Conservation (phyloP, 179 eudicot species). For the Silene coronaria region DNA sequence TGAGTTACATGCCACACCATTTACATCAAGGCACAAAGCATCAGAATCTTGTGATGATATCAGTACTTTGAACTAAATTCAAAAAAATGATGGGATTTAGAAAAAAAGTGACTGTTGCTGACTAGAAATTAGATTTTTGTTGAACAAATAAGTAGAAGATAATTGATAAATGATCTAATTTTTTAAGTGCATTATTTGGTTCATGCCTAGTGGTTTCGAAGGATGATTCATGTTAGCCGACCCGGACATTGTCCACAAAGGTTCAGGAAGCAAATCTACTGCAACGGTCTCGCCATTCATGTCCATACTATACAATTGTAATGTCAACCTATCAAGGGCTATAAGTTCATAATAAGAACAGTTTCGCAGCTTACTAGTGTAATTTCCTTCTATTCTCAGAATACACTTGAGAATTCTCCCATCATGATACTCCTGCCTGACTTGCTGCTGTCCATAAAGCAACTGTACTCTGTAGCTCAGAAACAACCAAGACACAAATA, state of each 20-base stretch:
- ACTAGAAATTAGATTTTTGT: background rate
- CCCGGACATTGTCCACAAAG: background rate
- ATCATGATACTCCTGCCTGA: constrained; percentile 7
- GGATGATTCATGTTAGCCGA: too few relatives aligned
- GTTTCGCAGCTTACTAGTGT: constrained; percentile 2
- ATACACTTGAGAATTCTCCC: background rate
- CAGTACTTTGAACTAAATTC: background rate
- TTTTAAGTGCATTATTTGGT: too few relatives aligned
- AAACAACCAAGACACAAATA: background rate
- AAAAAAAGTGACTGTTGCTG: background rate
- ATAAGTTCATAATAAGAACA: background rate
- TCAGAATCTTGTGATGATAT: background rate
- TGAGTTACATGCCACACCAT: background rate
- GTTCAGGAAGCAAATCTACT: background rate
- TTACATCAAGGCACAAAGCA: background rate
- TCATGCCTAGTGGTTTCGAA: too few relatives aligned
- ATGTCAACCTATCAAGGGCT: background rate
- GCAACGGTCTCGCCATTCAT: background rate
- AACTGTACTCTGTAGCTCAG: constrained; percentile 1
- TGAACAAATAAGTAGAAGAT: background rate
- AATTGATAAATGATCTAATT: background rate
- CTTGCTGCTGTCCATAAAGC: constrained; percentile 6
- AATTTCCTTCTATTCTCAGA: constrained; percentile 1
- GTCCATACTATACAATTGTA: background rate
- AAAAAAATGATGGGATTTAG: background rate